phyloP scores from a whole-genome alignment of 192 early-diverging fungal genomes.

The Coemansia nantahalensis region DNA sequence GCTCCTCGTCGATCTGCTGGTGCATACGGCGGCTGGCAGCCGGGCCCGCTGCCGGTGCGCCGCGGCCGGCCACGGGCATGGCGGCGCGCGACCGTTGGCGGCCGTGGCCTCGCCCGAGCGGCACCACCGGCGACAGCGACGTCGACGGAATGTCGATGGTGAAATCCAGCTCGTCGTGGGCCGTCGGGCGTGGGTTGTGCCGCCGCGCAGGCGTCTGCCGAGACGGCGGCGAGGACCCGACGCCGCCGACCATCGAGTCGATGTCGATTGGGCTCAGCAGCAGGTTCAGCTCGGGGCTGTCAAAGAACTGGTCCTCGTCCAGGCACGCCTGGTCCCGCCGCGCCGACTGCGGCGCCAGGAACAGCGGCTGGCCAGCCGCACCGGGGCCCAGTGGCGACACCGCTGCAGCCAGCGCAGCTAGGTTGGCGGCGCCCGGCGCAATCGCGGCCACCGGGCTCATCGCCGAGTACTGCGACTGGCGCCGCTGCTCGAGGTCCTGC shows the following conservation, averaged over 20 bases:
- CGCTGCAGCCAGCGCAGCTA: constrained; percentile 4
- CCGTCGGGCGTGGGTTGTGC: neutral
- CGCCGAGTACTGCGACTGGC: neutral
- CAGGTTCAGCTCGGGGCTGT: constrained; percentile 31
- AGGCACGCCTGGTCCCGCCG: too few species aligned
- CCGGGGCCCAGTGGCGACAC: neutral
- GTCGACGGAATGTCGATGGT: constrained; percentile 47
- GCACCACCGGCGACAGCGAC: constrained; percentile 40
- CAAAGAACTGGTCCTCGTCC: constrained; percentile 28
- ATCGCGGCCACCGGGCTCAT: neutral
- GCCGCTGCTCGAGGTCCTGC: constrained; percentile 7
- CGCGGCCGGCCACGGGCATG: constrained; percentile 8
- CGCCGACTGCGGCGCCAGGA: too few species aligned
- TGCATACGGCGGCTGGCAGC: constrained; percentile 1
- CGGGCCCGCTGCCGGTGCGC: neutral
- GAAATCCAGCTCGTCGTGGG: constrained; percentile 24
- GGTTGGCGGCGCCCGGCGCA: neutral
- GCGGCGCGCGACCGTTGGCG: constrained; percentile 25
- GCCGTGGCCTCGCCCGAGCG: constrained; percentile 4
- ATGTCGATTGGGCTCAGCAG: constrained; percentile 26
- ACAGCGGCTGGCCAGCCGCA: constrained; percentile 2
- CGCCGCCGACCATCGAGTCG: constrained; percentile 8
- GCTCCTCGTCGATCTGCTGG: constrained; percentile 19
- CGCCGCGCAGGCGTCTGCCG: constrained; percentile 3
- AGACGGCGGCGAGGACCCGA: constrained; percentile 8